Percentiles rank a stretch among this genome's conserved stretches.
Evolutionary conservation across 108 stramenopile species (phyloP).

Genomic region (Chaetoceros tenuissimus): DNA sequence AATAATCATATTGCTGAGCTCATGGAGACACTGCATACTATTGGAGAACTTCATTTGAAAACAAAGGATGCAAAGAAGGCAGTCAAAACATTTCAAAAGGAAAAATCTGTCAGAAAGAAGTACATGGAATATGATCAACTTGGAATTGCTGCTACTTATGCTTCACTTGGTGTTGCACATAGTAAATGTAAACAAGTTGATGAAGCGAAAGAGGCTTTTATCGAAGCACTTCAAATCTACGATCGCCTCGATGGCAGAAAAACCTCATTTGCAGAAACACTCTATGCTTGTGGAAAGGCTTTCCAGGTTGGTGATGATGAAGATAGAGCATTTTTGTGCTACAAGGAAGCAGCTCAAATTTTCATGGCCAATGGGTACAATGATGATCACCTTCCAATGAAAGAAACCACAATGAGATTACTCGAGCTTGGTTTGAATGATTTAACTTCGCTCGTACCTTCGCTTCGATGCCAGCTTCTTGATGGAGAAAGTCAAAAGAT

Average conservation of each 20-base stretch:
- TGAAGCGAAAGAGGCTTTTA: not conserved
- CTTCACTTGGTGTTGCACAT: not conserved
- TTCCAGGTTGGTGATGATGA: not conserved
- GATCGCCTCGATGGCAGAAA: not conserved
- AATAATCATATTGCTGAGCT: not conserved
- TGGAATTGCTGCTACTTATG: not conserved
- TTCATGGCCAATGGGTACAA: not conserved
- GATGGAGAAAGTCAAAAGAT: conserved; percentile 13
- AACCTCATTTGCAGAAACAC: not conserved
- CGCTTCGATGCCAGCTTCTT: not conserved
- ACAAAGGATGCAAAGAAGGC: not conserved
- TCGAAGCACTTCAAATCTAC: not conserved
- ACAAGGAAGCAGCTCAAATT: not conserved
- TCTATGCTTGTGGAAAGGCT: not conserved
- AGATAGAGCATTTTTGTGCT: not conserved
- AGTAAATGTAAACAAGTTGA: not conserved
- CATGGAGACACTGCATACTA: not conserved
- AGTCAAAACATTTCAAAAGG: not conserved
- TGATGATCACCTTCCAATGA: not conserved
- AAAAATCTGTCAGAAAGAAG: not conserved
- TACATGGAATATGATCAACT: not conserved
- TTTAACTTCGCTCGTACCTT: not conserved
- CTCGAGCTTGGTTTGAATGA: not conserved
- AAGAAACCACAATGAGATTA: not conserved
- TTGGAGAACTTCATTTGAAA: not conserved